These are phyloP conservation scores for Fusarium lyarnte DNA, from an alignment of 2,329 filamentous ascomycete species.

Conservation along the genomic window DNA sequence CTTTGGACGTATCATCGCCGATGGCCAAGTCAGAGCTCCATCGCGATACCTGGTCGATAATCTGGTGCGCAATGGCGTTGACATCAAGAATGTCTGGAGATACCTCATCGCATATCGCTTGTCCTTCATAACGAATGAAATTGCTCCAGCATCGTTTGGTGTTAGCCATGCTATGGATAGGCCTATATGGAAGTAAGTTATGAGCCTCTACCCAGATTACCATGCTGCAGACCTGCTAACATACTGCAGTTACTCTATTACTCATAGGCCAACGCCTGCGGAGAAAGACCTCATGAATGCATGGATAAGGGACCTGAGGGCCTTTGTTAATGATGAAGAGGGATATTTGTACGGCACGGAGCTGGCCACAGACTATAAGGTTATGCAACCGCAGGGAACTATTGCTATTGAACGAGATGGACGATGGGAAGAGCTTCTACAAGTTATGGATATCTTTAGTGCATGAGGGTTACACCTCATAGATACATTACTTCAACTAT, in stretches of 20 bases:
- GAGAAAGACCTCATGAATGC: background rate
- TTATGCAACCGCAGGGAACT: background rate
- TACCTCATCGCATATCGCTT: constrained; percentile 7
- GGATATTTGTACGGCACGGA: background rate
- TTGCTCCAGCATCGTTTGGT: constrained; percentile 4
- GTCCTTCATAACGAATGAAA: background rate
- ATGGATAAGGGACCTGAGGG: background rate
- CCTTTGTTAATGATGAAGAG: background rate
- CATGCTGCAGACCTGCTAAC: background rate
- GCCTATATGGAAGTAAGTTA: constrained; percentile 13
- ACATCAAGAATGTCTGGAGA: constrained; percentile 1
- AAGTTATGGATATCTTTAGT: constrained; percentile 9
- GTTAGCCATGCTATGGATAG: constrained; percentile 18
- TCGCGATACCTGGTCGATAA: constrained; percentile 11
- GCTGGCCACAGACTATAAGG: background rate
- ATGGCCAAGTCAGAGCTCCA: constrained; percentile 11
- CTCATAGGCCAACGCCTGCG: background rate
- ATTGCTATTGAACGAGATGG: background rate
- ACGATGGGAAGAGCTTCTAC: constrained; percentile 4
- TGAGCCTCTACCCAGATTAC: fast-evolving
- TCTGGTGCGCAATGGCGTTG: background rate
- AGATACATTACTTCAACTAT: background rate
- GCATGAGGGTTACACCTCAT: background rate
- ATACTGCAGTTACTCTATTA: background rate
- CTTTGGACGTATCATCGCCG: constrained; percentile 1